Percentiles rank a stretch among this genome's conserved stretches.
phyloP scores from a whole-genome alignment of 208 protist species.

The Crithidia acanthocephali region DNA sequence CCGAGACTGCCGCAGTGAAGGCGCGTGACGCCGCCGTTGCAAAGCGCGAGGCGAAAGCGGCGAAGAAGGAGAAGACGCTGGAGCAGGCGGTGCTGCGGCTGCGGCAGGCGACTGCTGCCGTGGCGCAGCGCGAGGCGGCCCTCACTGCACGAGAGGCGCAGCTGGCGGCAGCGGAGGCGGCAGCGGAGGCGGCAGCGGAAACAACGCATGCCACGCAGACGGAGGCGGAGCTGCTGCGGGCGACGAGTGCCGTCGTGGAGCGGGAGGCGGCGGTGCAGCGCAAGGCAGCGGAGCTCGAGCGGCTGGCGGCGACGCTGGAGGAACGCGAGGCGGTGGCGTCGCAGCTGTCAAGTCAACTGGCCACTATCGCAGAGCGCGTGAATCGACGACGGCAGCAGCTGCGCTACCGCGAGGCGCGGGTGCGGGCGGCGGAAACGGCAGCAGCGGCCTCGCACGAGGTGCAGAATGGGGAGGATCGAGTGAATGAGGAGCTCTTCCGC shows the following conservation, averaged over 20 bases:
- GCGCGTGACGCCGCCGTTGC: not conserved
- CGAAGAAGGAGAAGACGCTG: constrained; percentile 17
- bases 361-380: constrained; percentile 61
- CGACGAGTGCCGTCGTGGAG: constrained; percentile 19
- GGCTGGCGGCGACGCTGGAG: constrained; percentile 32
- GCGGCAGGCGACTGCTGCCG: constrained; percentile 25
- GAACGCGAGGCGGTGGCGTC: constrained; percentile 46
- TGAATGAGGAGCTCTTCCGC: not conserved
- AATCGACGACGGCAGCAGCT: constrained; percentile 35
- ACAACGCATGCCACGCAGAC: not conserved
- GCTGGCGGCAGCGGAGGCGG: not conserved
- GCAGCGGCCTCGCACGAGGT: not conserved
- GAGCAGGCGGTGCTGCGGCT: constrained; percentile 28
- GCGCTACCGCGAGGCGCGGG: constrained; percentile 22
- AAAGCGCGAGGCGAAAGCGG: constrained; percentile 15
- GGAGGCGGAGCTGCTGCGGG: constrained; percentile 29
- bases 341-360: constrained; percentile 49
- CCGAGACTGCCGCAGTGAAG: not conserved
- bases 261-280: constrained; percentile 37
- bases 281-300: constrained; percentile 34
- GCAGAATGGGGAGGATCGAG: not conserved
- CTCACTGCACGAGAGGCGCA: constrained; percentile 7
- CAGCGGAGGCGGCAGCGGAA: not conserved
- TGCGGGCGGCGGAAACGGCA: constrained; percentile 10
- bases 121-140: constrained; percentile 18